These are phyloP conservation scores for Rhynchosporium secalis DNA, from an alignment of 2,329 filamentous ascomycete genomes.

Conservation along the genomic window DNA sequence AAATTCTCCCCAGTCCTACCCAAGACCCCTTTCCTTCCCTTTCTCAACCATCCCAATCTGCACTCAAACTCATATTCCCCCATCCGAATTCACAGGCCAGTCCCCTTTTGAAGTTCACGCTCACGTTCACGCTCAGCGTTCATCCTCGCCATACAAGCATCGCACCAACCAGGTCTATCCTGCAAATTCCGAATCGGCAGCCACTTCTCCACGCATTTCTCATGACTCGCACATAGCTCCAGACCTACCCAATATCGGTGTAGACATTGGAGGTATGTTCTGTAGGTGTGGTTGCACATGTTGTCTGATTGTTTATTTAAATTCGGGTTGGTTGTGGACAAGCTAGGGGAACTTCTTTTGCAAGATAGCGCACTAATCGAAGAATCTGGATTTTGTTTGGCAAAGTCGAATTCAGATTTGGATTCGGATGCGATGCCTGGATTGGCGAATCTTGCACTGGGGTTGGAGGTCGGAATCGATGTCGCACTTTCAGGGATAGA, in stretches of 20 bases:
- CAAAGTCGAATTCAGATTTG: neutral
- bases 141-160: neutral
- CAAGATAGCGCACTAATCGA: neutral
- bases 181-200: constrained; percentile 4
- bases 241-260: neutral
- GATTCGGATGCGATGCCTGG: no score
- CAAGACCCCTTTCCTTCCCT: no score
- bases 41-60: no score
- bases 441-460: no score
- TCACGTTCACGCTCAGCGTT: neutral
- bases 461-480: no score
- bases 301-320: no score
- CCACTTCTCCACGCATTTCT: constrained; percentile 6
- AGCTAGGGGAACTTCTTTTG: neutral
- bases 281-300: neutral
- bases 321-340: neutral
- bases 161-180: constrained; percentile 2
- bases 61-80: no score
- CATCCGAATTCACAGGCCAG: no score
- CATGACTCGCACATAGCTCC: neutral
- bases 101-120: no score
- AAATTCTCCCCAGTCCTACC: no score
- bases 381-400: neutral
- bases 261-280: constrained; percentile 1
- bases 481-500: no score